Conservation (phyloP, 306 rosid species). For the Quercus parvula region DNA sequence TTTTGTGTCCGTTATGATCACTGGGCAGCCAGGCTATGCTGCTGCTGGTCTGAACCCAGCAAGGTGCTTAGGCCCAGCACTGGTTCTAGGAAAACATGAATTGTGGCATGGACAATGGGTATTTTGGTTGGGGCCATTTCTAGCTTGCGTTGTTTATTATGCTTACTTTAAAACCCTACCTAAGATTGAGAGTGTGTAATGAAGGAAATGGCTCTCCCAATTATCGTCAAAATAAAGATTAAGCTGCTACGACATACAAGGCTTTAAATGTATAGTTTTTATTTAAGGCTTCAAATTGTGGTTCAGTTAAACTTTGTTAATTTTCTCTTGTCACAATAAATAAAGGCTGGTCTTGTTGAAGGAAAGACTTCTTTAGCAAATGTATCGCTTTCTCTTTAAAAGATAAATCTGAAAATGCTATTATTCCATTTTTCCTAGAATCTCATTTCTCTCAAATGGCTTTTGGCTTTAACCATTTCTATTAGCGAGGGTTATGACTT, state of each 20-base stretch:
- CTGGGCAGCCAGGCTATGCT: neutral
- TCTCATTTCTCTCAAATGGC: neutral
- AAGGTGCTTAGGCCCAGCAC: conserved; percentile 21
- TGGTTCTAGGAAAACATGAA: neutral
- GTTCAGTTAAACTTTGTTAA: neutral
- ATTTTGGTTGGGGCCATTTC: conserved; percentile 23
- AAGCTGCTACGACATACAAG: no score
- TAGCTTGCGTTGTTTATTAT: conserved; percentile 14
- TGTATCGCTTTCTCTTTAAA: neutral
- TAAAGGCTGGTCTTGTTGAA: no score
- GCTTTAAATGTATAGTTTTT: neutral
- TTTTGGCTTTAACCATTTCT: no score
- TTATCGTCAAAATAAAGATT: no score
- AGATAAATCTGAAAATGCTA: neutral
- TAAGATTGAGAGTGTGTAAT: neutral
- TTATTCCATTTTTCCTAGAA: neutral
- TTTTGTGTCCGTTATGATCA: neutral
- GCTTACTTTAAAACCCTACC: conserved; percentile 1
- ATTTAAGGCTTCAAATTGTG: neutral
- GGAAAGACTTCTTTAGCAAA: neutral
- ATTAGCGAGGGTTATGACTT: no score
- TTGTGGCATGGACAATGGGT: conserved; percentile 27
- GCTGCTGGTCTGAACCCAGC: conserved; percentile 18
- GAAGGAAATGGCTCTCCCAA: no score
- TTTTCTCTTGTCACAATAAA: neutral